Evolutionary conservation across 352 stramenopile genomes (phyloP).

Genomic region (Aphanomyces stellatus): DNA sequence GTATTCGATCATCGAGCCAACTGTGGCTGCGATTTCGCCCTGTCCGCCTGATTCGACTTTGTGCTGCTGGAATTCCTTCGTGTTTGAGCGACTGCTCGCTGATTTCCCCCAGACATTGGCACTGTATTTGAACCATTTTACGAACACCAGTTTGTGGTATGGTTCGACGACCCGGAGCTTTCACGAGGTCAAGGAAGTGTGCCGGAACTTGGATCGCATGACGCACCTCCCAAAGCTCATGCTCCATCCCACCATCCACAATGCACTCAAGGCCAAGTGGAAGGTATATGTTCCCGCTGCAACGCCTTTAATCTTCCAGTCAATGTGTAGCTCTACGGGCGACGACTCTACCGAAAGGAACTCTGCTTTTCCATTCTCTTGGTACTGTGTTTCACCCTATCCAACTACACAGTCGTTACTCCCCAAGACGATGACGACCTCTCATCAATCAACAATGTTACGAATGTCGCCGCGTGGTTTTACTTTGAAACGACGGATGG

Average conservation of each 20-base stretch:
- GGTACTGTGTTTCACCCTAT: conserved; percentile 44
- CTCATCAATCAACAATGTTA: too few relatives aligned
- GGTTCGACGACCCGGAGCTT: conserved; percentile 40
- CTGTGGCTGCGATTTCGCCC: conserved; percentile 11
- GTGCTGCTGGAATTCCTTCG: conserved; percentile 29
- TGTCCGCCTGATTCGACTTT: conserved; percentile 28
- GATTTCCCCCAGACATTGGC: conserved; percentile 32
- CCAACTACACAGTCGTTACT: conserved; percentile 31
- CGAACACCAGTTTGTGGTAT: conserved; percentile 36
- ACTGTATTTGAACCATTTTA: conserved; percentile 42
- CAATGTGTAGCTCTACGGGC: conserved; percentile 30
- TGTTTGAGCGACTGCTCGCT: conserved; percentile 35
- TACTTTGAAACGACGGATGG: conserved; percentile 32
- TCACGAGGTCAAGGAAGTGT: conserved; percentile 32
- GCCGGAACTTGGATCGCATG: conserved; percentile 35
- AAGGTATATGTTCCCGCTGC: conserved; percentile 24
- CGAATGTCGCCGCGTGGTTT: conserved; percentile 38
- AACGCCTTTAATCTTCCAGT: not conserved
- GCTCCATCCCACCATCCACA: conserved; percentile 39
- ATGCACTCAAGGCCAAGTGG: conserved; percentile 47
- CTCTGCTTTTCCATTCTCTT: conserved; percentile 39
- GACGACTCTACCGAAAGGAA: conserved; percentile 30
- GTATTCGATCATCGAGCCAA: conserved; percentile 34
- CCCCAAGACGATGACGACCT: not conserved
- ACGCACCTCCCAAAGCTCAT: conserved; percentile 29